Conservation (phyloP, 495 filamentous ascomycete genomes). For the Tuber brumale region DNA sequence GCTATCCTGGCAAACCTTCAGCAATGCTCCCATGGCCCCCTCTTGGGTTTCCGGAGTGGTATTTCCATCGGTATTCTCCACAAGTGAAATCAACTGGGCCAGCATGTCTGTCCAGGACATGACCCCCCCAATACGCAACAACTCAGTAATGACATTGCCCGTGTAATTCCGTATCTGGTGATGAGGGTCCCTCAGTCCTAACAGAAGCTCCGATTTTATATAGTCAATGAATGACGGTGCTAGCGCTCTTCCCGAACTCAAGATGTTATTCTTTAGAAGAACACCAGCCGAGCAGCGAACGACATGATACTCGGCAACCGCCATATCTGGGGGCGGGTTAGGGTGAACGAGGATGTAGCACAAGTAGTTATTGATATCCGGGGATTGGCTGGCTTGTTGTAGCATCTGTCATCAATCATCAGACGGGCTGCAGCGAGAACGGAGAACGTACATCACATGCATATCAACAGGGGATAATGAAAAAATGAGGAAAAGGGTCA, state of each 20-base stretch:
- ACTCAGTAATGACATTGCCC: conserved; percentile 92
- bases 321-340: conserved; percentile 49
- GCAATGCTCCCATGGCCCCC: conserved; percentile 83
- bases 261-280: conserved; percentile 92
- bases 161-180: conserved; percentile 77
- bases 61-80: conserved; percentile 55
- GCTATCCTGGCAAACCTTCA: conserved; percentile 96
- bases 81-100: conserved; percentile 67
- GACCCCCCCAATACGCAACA: conserved; percentile 76
- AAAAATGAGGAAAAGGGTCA: conserved; percentile 38
- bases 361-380: conserved; percentile 95
- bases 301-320: conserved; percentile 57
- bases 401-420: conserved; percentile 65
- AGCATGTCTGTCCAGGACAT: conserved; percentile 87
- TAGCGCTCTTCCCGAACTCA: conserved; percentile 61
- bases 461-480: conserved; percentile 2
- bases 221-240: conserved; percentile 61
- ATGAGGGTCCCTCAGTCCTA: conserved; percentile 73
- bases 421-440: conserved; percentile 25
- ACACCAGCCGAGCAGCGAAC: conserved; percentile 81
- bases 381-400: conserved; percentile 67
- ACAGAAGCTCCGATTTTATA: conserved; percentile 68
- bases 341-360: conserved; percentile 77
- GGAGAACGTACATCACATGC: conserved; percentile 12
- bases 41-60: conserved; percentile 68